These are phyloP conservation scores for Boletus rufocinnamomeus DNA, from an alignment of 768 basidiomycete genomes.

Conservation along the genomic window DNA sequence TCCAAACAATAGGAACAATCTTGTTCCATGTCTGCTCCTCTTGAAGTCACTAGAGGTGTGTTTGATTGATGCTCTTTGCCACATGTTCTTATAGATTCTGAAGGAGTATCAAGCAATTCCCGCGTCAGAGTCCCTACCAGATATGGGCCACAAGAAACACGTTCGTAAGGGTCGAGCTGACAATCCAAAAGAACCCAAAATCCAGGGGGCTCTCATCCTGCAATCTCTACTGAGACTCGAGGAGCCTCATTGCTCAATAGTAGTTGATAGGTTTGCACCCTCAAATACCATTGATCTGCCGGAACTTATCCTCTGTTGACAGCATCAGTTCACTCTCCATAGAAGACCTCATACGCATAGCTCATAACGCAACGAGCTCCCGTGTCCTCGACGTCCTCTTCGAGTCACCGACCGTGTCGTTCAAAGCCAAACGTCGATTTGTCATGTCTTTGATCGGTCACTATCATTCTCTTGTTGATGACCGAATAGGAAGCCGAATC, in stretches of 20 bases:
- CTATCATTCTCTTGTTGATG: constrained; percentile 81
- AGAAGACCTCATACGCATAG: constrained; percentile 58
- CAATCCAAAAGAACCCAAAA: constrained; percentile 60
- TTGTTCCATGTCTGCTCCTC: constrained; percentile 70
- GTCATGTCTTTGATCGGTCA: constrained; percentile 76
- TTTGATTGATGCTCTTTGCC: not conserved
- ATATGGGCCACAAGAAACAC: constrained; percentile 15
- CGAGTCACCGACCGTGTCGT: constrained; percentile 63
- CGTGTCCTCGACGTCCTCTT: constrained; percentile 80
- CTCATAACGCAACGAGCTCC: constrained; percentile 68
- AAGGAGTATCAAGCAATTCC: constrained; percentile 27
- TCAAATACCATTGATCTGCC: not conserved
- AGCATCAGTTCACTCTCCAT: constrained; percentile 62
- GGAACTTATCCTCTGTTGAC: constrained; percentile 12
- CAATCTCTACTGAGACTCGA: constrained; percentile 78
- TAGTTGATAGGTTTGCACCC: constrained; percentile 63
- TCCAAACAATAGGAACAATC: constrained; percentile 47
- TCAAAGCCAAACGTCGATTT: constrained; percentile 67
- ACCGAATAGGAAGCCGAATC: constrained; percentile 87
- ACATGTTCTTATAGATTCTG: constrained; percentile 4
- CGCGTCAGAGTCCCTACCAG: constrained; percentile 10
- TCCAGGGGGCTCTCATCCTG: constrained; percentile 83
- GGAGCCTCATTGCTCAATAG: constrained; percentile 63
- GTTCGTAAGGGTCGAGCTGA: constrained; percentile 20
- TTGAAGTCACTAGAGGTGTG: constrained; percentile 53